These are phyloP conservation scores for Salix caprea DNA, from an alignment of 345 rosid species.

Conservation along the genomic window DNA sequence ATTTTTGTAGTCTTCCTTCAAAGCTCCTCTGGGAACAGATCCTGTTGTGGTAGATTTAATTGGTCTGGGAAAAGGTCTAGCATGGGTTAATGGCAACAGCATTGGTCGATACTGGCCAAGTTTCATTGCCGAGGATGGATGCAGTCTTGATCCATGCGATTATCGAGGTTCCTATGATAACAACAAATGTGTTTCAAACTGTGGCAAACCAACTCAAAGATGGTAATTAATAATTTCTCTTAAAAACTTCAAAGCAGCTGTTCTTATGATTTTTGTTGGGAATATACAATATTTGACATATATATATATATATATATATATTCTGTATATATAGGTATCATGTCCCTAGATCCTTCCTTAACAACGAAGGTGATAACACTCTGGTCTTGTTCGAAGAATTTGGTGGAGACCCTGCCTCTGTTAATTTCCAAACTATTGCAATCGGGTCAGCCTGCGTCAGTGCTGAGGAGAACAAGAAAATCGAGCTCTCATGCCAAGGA, in stretches of 20 bases:
- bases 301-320: no score
- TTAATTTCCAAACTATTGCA: constrained; percentile 1
- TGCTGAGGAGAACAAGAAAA: background rate
- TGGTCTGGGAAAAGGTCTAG: constrained; percentile 19
- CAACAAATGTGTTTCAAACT: constrained; percentile 30
- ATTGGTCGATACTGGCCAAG: constrained; percentile 27
- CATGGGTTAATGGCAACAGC: constrained; percentile 21
- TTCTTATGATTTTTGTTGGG: background rate
- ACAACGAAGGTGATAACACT: background rate
- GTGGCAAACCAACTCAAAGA: constrained; percentile 60
- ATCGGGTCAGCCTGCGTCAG: background rate
- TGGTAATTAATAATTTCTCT: constrained; percentile 10
- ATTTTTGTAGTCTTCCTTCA: constrained; percentile 5
- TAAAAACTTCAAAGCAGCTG: no score
- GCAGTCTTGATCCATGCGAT: constrained; percentile 8
- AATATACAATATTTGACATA: no score
- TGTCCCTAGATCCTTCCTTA: constrained; percentile 13
- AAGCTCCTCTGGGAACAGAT: constrained; percentile 18
- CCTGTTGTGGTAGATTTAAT: constrained; percentile 12
- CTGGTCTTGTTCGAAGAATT: constrained; percentile 16
- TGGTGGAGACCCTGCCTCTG: background rate
- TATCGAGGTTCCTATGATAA: constrained; percentile 13
- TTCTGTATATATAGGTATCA: constrained; percentile 4
- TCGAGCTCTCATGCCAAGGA: background rate
- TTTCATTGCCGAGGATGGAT: constrained; percentile 7